These are phyloP conservation scores for Aspergillus aculeatus DNA, from an alignment of 2,329 filamentous ascomycete species.

Conservation along the genomic window DNA sequence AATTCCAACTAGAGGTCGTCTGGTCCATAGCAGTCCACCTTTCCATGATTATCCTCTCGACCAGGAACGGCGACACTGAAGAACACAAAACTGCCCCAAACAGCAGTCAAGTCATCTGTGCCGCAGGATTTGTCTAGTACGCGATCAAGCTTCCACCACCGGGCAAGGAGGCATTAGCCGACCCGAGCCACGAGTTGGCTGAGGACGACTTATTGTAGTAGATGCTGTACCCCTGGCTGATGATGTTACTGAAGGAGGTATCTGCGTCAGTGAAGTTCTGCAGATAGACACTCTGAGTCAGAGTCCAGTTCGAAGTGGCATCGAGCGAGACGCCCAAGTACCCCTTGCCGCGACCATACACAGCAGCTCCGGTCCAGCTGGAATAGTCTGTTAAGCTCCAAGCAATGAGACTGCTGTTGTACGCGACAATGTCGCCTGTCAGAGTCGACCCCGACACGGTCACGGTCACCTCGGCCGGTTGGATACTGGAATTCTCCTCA, in stretches of 20 bases:
- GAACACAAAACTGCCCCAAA: no score
- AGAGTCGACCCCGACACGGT: conserved; percentile 27
- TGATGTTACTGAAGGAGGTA: conserved; percentile 10
- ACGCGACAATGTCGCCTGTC: conserved; percentile 33
- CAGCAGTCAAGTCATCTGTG: no score
- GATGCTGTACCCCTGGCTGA: conserved; percentile 12
- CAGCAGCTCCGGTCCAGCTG: conserved; percentile 16
- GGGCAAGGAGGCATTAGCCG: no score
- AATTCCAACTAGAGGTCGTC: no score
- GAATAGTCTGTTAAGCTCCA: conserved; percentile 16
- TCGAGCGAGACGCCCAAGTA: conserved; percentile 15
- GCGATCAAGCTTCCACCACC: no score
- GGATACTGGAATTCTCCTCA: conserved; percentile 25
- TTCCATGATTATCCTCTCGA: no score
- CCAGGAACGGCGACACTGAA: no score
- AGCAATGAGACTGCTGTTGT: conserved; percentile 26
- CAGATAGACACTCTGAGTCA: conserved; percentile 13
- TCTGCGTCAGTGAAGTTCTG: conserved; percentile 17
- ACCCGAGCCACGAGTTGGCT: conserved; percentile 11
- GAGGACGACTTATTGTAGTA: conserved; percentile 15
- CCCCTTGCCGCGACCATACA: conserved; percentile 13
- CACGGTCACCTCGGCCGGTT: conserved; percentile 27
- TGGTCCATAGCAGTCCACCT: no score
- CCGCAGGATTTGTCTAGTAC: no score
- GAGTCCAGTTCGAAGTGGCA: conserved; percentile 15